Percentiles rank a stretch among this genome's conserved stretches.
These are phyloP conservation scores for Claviceps cyperi DNA, from an alignment of 2,329 filamentous ascomycete genomes.

Conservation along the genomic window DNA sequence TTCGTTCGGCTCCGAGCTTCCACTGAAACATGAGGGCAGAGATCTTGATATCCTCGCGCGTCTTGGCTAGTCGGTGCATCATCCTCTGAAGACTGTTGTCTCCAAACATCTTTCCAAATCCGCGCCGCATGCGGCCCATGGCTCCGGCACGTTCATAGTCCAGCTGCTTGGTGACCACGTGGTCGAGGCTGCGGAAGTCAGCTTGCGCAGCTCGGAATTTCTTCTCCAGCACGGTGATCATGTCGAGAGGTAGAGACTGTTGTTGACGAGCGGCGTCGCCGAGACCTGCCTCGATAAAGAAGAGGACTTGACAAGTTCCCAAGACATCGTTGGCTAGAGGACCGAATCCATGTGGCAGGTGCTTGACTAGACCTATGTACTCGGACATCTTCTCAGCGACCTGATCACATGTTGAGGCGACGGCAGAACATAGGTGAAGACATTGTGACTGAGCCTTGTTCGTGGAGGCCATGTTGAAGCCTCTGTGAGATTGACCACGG, in stretches of 20 bases:
- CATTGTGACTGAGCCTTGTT: conserved; percentile 19
- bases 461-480: conserved; percentile 6
- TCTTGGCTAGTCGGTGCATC: conserved; percentile 39
- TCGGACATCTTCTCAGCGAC: conserved; percentile 52
- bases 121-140: conserved; percentile 44
- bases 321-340: conserved; percentile 51
- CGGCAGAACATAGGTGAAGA: conserved; percentile 36
- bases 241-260: conserved; percentile 42
- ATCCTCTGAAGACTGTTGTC: conserved; percentile 48
- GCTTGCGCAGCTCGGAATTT: conserved; percentile 46
- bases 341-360: conserved; percentile 40
- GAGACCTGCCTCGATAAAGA: conserved; percentile 54
- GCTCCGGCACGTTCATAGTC: conserved; percentile 46
- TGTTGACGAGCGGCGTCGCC: conserved; percentile 34
- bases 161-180: conserved; percentile 46
- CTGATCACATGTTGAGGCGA: conserved; percentile 45
- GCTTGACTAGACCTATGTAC: conserved; percentile 42
- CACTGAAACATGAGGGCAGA: conserved; percentile 51
- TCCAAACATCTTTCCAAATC: conserved; percentile 48
- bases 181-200: conserved; percentile 49
- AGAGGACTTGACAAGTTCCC: conserved; percentile 50
- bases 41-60: conserved; percentile 47
- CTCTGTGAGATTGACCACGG: conserved; percentile 1
- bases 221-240: conserved; percentile 47
- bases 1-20: conserved; percentile 43